phyloP scores from a whole-genome alignment of 805 yeast species.

The Monosporozyma unispora region DNA sequence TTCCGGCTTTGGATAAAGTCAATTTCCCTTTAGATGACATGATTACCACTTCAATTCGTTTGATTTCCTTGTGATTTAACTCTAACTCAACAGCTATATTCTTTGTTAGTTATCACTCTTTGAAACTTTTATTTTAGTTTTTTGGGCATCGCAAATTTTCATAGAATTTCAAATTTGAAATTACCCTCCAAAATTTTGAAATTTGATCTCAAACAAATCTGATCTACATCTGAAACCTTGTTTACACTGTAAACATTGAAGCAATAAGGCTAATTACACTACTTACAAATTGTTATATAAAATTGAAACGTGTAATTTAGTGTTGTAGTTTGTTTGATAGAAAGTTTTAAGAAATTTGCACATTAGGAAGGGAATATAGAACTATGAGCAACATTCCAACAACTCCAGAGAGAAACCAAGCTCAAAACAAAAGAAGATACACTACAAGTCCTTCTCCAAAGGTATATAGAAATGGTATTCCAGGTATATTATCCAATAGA shows the following conservation, averaged over 20 bases:
- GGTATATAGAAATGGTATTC: not conserved
- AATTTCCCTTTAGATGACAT: conserved; percentile 1
- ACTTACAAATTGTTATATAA: not conserved
- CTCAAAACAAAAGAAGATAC: conserved; percentile 7
- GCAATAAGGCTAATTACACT: not conserved
- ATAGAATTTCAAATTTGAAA: not conserved
- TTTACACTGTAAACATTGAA: not conserved
- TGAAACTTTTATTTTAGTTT: not conserved
- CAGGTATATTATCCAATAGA: not conserved
- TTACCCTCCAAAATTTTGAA: not conserved
- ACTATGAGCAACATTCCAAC: not conserved
- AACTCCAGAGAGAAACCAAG: not conserved
- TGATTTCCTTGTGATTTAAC: not conserved
- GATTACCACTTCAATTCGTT: not conserved
- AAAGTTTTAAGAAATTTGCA: not conserved
- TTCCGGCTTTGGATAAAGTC: not conserved
- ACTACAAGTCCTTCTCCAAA: conserved; percentile 9
- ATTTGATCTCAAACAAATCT: not conserved
- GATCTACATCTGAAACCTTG: not conserved
- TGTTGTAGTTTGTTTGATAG: not conserved
- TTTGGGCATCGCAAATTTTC: conserved; percentile 2
- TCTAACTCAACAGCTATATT: not conserved
- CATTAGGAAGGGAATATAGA: not conserved
- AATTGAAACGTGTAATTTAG: not conserved
- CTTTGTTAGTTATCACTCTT: not conserved